Evolutionary conservation across 345 rosid species (phyloP).

Genomic region (Ceriops tagal): DNA sequence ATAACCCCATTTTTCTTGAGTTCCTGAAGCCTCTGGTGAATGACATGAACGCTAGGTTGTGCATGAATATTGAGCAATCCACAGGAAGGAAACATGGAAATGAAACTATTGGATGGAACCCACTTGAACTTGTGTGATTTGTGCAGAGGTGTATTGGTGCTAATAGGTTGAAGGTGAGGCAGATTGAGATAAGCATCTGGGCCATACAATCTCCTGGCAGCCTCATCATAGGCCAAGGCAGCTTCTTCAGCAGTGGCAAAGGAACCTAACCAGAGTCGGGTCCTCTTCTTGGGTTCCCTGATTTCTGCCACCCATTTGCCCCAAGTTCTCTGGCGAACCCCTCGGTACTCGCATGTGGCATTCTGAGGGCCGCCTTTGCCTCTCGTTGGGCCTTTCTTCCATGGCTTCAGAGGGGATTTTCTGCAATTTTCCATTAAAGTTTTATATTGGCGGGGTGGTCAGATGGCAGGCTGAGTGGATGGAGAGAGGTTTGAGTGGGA

Average conservation of each 20-base stretch:
- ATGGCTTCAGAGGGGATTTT: conserved; percentile 63
- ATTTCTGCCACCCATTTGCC: conserved; percentile 99
- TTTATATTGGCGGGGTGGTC: background rate
- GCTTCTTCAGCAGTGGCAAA: conserved; percentile 93
- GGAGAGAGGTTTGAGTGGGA: conserved; percentile 5
- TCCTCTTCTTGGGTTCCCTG: conserved; percentile 87
- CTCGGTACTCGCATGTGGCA: conserved; percentile 75
- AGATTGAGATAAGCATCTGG: conserved; percentile 82
- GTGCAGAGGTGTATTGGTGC: conserved; percentile 13
- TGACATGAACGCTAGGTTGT: conserved; percentile 83
- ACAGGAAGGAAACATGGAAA: conserved; percentile 85
- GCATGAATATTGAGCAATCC: conserved; percentile 83
- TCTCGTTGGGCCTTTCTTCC: conserved; percentile 91
- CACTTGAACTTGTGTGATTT: conserved; percentile 56
- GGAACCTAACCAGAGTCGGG: conserved; percentile 86
- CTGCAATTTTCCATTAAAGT: conserved; percentile 30
- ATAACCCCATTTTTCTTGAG: conserved; percentile 54
- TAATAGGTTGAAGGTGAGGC: conserved; percentile 65
- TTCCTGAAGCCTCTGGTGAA: conserved; percentile 87
- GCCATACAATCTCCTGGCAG: conserved; percentile 70
- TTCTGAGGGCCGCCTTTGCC: conserved; percentile 96
- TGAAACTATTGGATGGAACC: conserved; percentile 79
- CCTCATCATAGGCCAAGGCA: conserved; percentile 92
- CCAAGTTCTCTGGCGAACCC: conserved; percentile 94
- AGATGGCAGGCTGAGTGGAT: background rate